Base-by-base conservation (phyloP, 768 basidiomycete genomes). In the Tubosaeta brunneosetosa region DNA sequence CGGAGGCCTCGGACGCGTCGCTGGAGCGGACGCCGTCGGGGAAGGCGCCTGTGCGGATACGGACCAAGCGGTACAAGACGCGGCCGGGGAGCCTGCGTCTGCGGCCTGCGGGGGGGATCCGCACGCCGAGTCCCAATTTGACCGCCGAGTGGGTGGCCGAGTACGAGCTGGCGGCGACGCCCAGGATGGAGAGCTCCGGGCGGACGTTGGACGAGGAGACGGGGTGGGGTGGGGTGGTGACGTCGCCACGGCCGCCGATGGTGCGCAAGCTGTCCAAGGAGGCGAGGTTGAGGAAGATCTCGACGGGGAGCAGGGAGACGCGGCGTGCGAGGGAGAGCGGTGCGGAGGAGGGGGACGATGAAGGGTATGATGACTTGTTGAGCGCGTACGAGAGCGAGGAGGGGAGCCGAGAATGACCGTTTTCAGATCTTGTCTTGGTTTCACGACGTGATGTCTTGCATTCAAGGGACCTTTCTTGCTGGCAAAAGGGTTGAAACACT, bases 371-470 rank as follows among this genome's bases (percentile, higher is more conserved):
- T 58, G 88, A 89, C 12, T 63, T 91, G 50, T 67, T 91, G 53
- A 88, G 85, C 64, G 88, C 88, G 17, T 91, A 91, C 61, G 88
- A 90, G 70, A 88, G 88, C 61, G 87, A 88, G 62, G 85, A 83
- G 48, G 74, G 73, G 29, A 63, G 65, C 33, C 63, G 44, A n/a
- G 61, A 65, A 46, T 70, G 61, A 61, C 46, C 29, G n/a, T 34
- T 42, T 13, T 19, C 12, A 7, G 3, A 13, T 7, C 32, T 13
- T n/a, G 16, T 2, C 4, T 37, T 27, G 43, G 26, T 42, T 49
- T 45, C 38, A 37, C 17, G 8, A 19, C 25, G 14, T 6, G 32
- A 47, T 32, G 33, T 49, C 17, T 31, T 3, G 31, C 31, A 22
- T 17, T n/a, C 36, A n/a, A 44, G 9, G 26, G 37, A 7, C 36